phyloP scores from a whole-genome alignment of 2,329 filamentous ascomycete genomes.

The Lecanosticta acicola region DNA sequence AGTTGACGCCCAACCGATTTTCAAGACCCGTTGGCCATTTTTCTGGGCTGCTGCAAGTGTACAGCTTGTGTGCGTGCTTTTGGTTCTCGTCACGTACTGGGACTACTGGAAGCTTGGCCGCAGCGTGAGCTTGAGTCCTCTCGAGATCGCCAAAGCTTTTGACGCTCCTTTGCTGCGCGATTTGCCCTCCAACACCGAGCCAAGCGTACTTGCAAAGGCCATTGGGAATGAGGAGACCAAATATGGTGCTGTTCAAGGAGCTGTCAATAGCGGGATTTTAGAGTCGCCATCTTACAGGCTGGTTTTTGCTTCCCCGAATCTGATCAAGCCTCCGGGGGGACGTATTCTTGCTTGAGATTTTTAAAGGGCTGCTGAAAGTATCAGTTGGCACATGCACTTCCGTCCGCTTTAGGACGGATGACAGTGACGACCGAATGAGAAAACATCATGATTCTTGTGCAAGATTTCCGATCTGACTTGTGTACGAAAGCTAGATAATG shows the following conservation, averaged over 20 bases:
- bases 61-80: constrained; percentile 1
- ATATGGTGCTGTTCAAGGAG: background rate
- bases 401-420: no score
- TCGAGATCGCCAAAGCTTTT: constrained; percentile 32
- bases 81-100: constrained; percentile 2
- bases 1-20: constrained; percentile 3
- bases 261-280: no score
- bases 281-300: no score
- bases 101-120: constrained; percentile 32
- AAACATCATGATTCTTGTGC: no score
- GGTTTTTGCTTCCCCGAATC: no score
- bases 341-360: no score
- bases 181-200: background rate
- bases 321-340: no score
- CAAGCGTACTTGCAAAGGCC: background rate
- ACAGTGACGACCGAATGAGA: no score
- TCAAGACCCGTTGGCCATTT: background rate
- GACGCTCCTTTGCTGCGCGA: constrained; percentile 26
- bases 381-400: no score
- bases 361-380: no score
- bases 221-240: background rate
- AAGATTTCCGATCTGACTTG: no score
- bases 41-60: constrained; percentile 1
- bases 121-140: constrained; percentile 27
- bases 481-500: no score